A percentile compares a stretch with the other conserved stretches of the same genome.
Conservation (phyloP, 1,139 yeast species). For the Spathaspora jeffriesii region DNA sequence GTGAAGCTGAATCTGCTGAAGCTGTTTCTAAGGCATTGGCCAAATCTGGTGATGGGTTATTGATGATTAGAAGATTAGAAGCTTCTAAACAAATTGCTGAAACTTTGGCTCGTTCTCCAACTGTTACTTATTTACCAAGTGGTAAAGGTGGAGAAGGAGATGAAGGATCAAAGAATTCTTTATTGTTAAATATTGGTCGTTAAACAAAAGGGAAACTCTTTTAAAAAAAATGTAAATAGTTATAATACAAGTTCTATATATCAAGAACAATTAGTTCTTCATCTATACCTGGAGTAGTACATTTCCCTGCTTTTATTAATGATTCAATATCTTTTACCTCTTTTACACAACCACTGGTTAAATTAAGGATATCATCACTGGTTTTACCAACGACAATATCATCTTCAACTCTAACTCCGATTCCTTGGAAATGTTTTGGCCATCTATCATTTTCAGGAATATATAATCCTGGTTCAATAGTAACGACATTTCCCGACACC, state of each 20-base stretch:
- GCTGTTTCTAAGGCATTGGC: slow-evolving; percentile 90
- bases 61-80: slow-evolving; percentile 93
- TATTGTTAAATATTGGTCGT: slow-evolving; percentile 45
- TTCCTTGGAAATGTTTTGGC: slow-evolving; percentile 82
- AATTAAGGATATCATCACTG: slow-evolving; percentile 51
- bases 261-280: slow-evolving; percentile 49
- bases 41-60: slow-evolving; percentile 95
- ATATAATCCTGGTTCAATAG: slow-evolving; percentile 95
- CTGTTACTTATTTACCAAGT: slow-evolving; percentile 89
- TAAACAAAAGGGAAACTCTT: slow-evolving; percentile 12
- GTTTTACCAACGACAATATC: slow-evolving; percentile 75
- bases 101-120: slow-evolving; percentile 80
- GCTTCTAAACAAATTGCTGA: slow-evolving; percentile 95
- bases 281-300: slow-evolving; percentile 47
- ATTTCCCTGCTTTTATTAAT: slow-evolving; percentile 53
- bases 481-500: slow-evolving; percentile 70
- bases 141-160: slow-evolving; percentile 34
- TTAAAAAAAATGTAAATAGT: slow-evolving; percentile 8
- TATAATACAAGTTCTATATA: slow-evolving; percentile 19
- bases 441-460: slow-evolving; percentile 68
- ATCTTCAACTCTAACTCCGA: slow-evolving; percentile 96
- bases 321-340: slow-evolving; percentile 80
- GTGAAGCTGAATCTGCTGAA: slow-evolving; percentile 99
- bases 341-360: slow-evolving; percentile 83
- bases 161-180: slow-evolving; percentile 30